phyloP scores from a whole-genome alignment of 129 eudicot genomes.

The Erigeron canadensis region DNA sequence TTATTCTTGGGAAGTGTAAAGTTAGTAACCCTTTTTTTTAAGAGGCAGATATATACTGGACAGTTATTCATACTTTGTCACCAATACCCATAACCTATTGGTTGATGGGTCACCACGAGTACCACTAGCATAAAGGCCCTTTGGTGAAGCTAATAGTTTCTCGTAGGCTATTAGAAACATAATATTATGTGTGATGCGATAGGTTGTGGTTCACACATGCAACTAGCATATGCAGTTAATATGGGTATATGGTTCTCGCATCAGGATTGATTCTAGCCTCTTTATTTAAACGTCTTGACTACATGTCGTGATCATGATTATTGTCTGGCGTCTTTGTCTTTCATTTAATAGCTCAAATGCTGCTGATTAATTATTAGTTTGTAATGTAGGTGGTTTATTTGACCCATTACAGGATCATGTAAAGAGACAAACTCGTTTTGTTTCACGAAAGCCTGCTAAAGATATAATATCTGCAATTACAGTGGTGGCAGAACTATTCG shows the following conservation, averaged over 20 bases:
- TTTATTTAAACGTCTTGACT: neutral
- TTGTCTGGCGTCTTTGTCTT: neutral
- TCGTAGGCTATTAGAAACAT: neutral
- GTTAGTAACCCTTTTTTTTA: too few species aligned
- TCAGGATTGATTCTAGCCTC: neutral
- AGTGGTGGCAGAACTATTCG: slow-evolving; percentile 72
- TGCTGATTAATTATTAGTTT: slow-evolving; percentile 15
- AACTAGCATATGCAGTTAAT: neutral
- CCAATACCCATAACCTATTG: too few species aligned
- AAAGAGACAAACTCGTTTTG: slow-evolving; percentile 93
- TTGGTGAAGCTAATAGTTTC: neutral
- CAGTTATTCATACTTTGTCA: too few species aligned
- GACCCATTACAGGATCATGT: slow-evolving; percentile 67
- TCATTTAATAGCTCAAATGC: neutral
- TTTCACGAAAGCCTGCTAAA: slow-evolving; percentile 83
- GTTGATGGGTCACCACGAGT: too few species aligned
- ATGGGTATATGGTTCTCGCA: neutral
- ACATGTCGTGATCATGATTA: neutral
- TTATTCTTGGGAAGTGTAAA: too few species aligned
- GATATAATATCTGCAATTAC: slow-evolving; percentile 65
- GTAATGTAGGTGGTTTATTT: slow-evolving; percentile 13
- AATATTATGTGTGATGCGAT: neutral
- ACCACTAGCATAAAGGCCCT: too few species aligned
- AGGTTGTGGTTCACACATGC: neutral
- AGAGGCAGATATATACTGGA: too few species aligned